Conservation (phyloP, 768 basidiomycete species). For the Rhizopogon vesiculosus region DNA sequence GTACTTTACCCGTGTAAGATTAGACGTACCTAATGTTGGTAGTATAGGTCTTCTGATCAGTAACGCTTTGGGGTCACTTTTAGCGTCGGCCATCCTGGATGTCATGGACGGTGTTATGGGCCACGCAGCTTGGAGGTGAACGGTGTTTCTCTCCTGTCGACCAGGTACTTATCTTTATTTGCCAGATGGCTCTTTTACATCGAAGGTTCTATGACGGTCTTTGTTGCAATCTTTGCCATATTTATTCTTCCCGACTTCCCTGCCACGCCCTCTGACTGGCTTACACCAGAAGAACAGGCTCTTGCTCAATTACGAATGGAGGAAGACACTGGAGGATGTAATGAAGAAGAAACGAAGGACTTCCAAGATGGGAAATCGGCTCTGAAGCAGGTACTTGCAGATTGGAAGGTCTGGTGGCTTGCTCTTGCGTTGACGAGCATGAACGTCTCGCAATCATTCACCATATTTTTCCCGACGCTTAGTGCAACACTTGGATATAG, state of each 20-base stretch:
- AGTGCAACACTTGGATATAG: constrained; percentile 68
- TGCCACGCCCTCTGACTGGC: constrained; percentile 49
- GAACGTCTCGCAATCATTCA: constrained; percentile 62
- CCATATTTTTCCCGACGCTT: constrained; percentile 77
- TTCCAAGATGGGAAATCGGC: constrained; percentile 35
- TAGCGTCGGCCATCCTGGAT: constrained; percentile 72
- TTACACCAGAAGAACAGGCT: constrained; percentile 51
- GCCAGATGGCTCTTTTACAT: constrained; percentile 70
- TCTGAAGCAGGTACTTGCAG: constrained; percentile 54
- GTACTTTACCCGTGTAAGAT: not conserved
- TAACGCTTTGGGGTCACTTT: constrained; percentile 78
- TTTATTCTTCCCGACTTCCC: constrained; percentile 77
- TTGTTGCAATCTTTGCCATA: constrained; percentile 47
- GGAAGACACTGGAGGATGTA: constrained; percentile 57
- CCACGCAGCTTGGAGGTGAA: constrained; percentile 67
- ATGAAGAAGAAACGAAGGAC: constrained; percentile 39
- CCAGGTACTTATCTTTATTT: not conserved
- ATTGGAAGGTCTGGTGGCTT: constrained; percentile 87
- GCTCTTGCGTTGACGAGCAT: constrained; percentile 58
- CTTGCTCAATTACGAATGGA: constrained; percentile 57
- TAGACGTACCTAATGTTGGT: not conserved
- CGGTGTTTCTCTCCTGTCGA: not conserved
- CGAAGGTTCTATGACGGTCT: constrained; percentile 53
- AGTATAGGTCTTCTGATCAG: constrained; percentile 53
- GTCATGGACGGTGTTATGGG: constrained; percentile 68